phyloP scores from a whole-genome alignment of 2,329 filamentous ascomycete species.

The Fusarium sp. region DNA sequence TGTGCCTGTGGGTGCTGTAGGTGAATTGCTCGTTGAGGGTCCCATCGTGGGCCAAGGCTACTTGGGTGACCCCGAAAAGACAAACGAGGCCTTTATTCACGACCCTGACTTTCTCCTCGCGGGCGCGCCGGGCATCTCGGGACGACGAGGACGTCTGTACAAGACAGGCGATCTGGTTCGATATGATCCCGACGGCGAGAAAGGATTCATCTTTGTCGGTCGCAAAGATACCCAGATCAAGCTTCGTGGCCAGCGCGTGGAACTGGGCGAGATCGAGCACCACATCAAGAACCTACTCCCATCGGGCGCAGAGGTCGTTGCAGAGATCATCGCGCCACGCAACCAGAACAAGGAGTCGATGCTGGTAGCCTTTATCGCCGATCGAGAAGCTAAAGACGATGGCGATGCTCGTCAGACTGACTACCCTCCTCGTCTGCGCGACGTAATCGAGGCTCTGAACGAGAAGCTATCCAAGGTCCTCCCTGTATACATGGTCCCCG shows the following conservation, averaged over 20 bases:
- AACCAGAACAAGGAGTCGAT: conserved; percentile 48
- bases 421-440: conserved; percentile 34
- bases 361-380: conserved; percentile 42
- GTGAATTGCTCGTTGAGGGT: conserved; percentile 66
- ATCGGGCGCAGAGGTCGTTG: conserved; percentile 55
- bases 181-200: conserved; percentile 64
- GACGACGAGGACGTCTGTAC: conserved; percentile 61
- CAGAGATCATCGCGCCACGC: conserved; percentile 60
- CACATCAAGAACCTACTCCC: conserved; percentile 57
- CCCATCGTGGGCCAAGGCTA: conserved; percentile 73
- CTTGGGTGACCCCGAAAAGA: conserved; percentile 67
- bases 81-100: conserved; percentile 66
- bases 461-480: conserved; percentile 39
- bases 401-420: conserved; percentile 36
- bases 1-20: conserved; percentile 60
- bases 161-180: conserved; percentile 69
- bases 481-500: conserved; percentile 41
- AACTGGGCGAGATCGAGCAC: conserved; percentile 65
- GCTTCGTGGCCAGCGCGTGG: conserved; percentile 72
- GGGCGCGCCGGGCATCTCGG: conserved; percentile 51
- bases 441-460: conserved; percentile 30
- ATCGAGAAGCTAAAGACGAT: conserved; percentile 32
- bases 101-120: conserved; percentile 63
- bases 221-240: conserved; percentile 77
- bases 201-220: conserved; percentile 67